Conservation (phyloP, 2,329 filamentous ascomycete genomes). For the Fusarium tricinctum region DNA sequence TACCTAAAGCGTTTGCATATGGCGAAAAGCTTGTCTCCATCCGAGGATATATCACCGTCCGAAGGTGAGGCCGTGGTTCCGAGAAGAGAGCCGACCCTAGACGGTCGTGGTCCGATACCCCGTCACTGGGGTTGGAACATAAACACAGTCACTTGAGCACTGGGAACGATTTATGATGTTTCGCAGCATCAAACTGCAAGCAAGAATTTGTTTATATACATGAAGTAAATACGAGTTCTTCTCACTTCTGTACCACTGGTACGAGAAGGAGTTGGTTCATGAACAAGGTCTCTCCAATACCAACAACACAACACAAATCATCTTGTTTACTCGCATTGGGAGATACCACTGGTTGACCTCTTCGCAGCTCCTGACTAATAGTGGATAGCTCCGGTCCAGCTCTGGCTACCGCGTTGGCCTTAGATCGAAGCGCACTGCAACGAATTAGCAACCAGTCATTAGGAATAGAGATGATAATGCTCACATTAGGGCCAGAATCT, state of each 20-base stretch:
- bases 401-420: slow-evolving; percentile 45
- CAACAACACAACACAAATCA: not conserved
- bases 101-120: not conserved
- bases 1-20: no score
- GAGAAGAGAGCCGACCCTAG: not conserved
- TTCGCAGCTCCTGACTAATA: slow-evolving; percentile 44
- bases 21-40: not conserved
- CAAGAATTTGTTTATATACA: slow-evolving; percentile 26
- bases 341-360: slow-evolving; percentile 47
- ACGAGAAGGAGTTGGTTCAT: slow-evolving; percentile 47
- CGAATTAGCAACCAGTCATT: not conserved
- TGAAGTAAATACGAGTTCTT: slow-evolving; percentile 17
- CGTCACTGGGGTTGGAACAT: not conserved
- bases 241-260: not conserved
- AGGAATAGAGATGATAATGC: not conserved
- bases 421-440: slow-evolving; percentile 41
- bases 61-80: no score
- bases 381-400: slow-evolving; percentile 46
- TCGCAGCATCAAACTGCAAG: not conserved
- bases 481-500: slow-evolving; percentile 17
- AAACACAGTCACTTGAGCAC: not conserved
- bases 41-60: no score
- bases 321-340: slow-evolving; percentile 35
- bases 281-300: not conserved
- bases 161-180: not conserved